Percentiles rank a stretch among this genome's conserved stretches.
These are phyloP conservation scores for Leccinum variicolor DNA, from an alignment of 768 basidiomycete genomes.

Conservation along the genomic window DNA sequence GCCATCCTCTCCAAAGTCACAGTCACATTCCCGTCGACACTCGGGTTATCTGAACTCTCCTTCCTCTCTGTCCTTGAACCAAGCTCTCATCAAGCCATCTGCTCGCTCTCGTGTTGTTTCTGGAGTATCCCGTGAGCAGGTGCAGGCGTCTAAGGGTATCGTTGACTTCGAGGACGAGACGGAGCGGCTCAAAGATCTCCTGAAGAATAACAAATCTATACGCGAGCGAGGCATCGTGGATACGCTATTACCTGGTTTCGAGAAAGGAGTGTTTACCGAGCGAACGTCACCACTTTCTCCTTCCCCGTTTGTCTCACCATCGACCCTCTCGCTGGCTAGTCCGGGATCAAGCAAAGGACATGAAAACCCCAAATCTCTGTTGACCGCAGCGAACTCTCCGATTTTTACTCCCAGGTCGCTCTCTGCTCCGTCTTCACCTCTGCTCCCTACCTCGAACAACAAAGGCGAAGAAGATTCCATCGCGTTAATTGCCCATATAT, in stretches of 20 bases:
- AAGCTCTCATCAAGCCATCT: constrained; percentile 50
- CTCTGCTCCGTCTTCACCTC: constrained; percentile 38
- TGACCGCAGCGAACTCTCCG: constrained; percentile 47
- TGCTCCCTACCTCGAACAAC: constrained; percentile 7
- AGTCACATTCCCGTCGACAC: constrained; percentile 22
- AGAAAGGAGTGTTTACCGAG: constrained; percentile 27
- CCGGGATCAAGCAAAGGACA: constrained; percentile 17
- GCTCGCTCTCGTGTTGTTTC: constrained; percentile 64
- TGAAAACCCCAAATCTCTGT: constrained; percentile 40
- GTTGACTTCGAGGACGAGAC: constrained; percentile 83
- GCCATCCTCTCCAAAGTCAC: constrained; percentile 21
- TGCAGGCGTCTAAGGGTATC: constrained; percentile 73
- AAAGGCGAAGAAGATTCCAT: constrained; percentile 16
- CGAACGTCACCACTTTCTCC: constrained; percentile 12
- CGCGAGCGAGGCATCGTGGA: constrained; percentile 33
- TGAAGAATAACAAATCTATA: constrained; percentile 47
- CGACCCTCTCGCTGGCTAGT: constrained; percentile 7
- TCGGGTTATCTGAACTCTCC: constrained; percentile 33
- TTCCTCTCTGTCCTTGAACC: constrained; percentile 34
- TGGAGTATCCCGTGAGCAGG: constrained; percentile 65
- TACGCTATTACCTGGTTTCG: constrained; percentile 27
- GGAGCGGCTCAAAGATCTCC: constrained; percentile 68
- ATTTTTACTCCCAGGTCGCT: constrained; percentile 34
- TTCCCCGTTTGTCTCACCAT: constrained; percentile 10
- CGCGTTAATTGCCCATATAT: constrained; percentile 33